Evolutionary conservation across 1,284 basidiomycete genomes (phyloP).

Genomic region (Puccinia polysora): DNA sequence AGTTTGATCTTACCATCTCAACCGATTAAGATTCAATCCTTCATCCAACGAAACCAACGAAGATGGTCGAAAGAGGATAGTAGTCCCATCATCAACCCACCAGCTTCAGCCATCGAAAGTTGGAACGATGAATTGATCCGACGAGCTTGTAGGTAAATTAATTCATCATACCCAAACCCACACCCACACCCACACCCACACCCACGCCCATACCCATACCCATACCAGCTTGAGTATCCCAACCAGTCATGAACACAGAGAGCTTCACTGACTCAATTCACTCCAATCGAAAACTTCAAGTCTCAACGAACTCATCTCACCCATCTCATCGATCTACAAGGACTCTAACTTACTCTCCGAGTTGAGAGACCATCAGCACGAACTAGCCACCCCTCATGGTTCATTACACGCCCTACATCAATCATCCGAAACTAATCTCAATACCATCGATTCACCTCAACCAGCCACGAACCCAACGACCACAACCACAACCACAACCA

Average conservation of each 20-base stretch:
- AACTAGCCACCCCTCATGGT: conserved; percentile 39
- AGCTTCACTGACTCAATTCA: too few relatives aligned
- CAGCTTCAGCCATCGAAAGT: too few relatives aligned
- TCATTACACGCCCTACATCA: conserved; percentile 33
- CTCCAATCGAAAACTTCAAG: too few relatives aligned
- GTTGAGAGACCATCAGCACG: conserved; percentile 27
- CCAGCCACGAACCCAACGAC: background rate
- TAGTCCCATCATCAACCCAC: background rate
- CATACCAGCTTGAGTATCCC: background rate
- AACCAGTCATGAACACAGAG: background rate
- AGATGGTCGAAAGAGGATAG: too few relatives aligned
- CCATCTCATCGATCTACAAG: conserved; percentile 23
- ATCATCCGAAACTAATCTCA: background rate
- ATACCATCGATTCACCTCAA: background rate
- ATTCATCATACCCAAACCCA: conserved; percentile 2
- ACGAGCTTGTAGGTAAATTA: too few relatives aligned
- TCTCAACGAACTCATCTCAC: conserved; percentile 28
- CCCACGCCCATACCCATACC: too few relatives aligned
- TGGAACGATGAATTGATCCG: too few relatives aligned
- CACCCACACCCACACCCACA: background rate
- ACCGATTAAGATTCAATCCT: background rate
- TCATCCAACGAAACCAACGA: background rate
- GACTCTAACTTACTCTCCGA: conserved; percentile 36
- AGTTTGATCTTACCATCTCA: background rate
- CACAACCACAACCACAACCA: background rate